These are phyloP conservation scores for Hyphopichia fennica DNA, from an alignment of 1,139 yeast species.

Conservation along the genomic window DNA sequence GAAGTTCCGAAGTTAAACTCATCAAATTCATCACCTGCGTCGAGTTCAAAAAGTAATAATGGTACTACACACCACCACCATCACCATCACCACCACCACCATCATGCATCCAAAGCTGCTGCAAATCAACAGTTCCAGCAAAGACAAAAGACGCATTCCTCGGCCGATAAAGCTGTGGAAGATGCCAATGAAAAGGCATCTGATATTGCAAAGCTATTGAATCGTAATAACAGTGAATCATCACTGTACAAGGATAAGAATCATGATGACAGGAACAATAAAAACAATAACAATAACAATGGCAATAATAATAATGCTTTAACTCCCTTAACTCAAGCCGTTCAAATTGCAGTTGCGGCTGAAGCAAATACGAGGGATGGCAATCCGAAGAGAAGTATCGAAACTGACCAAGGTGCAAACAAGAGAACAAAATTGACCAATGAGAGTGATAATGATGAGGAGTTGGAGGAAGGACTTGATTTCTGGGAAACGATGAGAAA, in stretches of 20 bases:
- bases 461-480: slow-evolving; percentile 49
- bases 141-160: background rate
- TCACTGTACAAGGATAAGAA: background rate
- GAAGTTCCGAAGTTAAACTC: slow-evolving; percentile 71
- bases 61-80: slow-evolving; percentile 19
- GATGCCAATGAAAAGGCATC: slow-evolving; percentile 27
- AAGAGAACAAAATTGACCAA: background rate
- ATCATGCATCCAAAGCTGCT: background rate
- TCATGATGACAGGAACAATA: background rate
- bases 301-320: slow-evolving; percentile 17
- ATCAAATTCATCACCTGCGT: slow-evolving; percentile 44
- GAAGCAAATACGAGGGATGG: slow-evolving; percentile 17
- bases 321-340: slow-evolving; percentile 47
- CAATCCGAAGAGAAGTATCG: slow-evolving; percentile 7
- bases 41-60: slow-evolving; percentile 11
- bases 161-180: background rate
- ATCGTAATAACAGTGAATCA: slow-evolving; percentile 15
- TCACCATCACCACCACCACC: slow-evolving; percentile 31
- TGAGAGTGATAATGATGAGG: slow-evolving; percentile 18
- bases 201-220: slow-evolving; percentile 43
- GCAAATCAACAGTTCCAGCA: background rate
- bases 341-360: slow-evolving; percentile 40
- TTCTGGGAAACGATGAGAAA: slow-evolving; percentile 73
- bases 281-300: background rate
- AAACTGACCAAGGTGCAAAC: background rate